Base-by-base conservation (phyloP, 352 stramenopile genomes). In the Phytophthora parvispora region DNA sequence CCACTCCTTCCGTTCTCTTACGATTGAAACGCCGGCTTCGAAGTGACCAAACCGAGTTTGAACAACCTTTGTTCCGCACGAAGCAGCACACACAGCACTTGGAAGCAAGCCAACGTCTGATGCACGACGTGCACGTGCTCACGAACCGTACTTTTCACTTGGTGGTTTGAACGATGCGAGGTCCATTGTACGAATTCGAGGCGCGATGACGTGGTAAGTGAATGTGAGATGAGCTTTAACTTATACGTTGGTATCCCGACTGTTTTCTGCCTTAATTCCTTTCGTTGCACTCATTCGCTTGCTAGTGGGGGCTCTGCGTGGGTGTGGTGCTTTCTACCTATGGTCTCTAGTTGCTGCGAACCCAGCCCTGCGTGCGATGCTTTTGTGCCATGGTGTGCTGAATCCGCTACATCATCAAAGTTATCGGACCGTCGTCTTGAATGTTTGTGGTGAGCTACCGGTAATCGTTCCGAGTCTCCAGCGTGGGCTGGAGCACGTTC, bases 401-500 rank as follows among this genome's bases (percentile, higher is more conserved):
- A 50, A 47, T 80, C 71, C 22, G 66, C 73, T 57, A 60, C 65
- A n/a, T 81, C 75, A 32, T 79, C 69, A 40, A 60, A 70, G 53
- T 84, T 80, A 49, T 87, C 78, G 15, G 81, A 87, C 43, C 78
- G 77, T 76, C 81, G 67, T 51, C 81, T 67, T 29, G 67, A 72
- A 25, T 74, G 70, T 47, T 89, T 89, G 48, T 76, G 78, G 34
- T 87, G 77, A 10, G 81, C 69, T 28, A 84, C 42, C 1, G 81
- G 81, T 31, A 89, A 69, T 60, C 71, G 78, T 34, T 89, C 81
- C 18, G 57, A 75, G 32, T 86, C 69, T 48, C 65, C 80, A 16
- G 81, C 72, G 64, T 90, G 77, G 3, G 52, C 81, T 38, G 79
- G 77, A 29, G 78, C 78, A 25, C 81, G 61, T 48, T 87, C 78